These are phyloP conservation scores for Leccinum subgranulosum DNA, from an alignment of 768 basidiomycete species.

Conservation along the genomic window DNA sequence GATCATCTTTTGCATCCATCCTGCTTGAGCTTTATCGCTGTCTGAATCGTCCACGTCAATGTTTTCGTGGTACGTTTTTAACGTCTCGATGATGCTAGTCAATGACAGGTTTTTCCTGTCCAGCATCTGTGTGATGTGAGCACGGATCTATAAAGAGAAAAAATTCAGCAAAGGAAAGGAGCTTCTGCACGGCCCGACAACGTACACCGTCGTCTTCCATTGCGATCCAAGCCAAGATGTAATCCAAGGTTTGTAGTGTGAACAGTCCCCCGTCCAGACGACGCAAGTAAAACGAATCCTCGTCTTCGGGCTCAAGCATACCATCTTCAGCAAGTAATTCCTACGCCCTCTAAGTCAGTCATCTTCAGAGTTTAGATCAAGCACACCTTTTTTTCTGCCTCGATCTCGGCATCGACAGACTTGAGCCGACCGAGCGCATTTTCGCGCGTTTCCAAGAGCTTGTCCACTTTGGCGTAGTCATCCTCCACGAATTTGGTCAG, in stretches of 20 bases:
- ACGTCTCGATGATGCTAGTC: conserved; percentile 64
- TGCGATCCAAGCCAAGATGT: conserved; percentile 89
- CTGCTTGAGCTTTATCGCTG: conserved; percentile 32
- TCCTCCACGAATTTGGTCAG: conserved; percentile 92
- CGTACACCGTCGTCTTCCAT: conserved; percentile 99
- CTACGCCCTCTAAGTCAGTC: conserved; percentile 30
- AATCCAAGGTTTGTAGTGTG: conserved; percentile 88
- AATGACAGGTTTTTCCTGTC: conserved; percentile 68
- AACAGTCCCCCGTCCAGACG: conserved; percentile 85
- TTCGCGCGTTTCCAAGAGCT: conserved; percentile 85
- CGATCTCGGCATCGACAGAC: conserved; percentile 63
- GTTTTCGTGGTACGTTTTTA: conserved; percentile 72
- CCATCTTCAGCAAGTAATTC: conserved; percentile 56
- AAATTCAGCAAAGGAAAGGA: conserved; percentile 7
- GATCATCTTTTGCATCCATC: conserved; percentile 62
- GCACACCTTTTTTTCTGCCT: conserved; percentile 60
- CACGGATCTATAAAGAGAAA: conserved; percentile 55
- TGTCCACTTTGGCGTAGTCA: conserved; percentile 93
- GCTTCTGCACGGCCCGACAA: neutral
- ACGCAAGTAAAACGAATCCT: conserved; percentile 81
- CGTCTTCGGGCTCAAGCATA: conserved; percentile 54
- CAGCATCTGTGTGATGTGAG: conserved; percentile 75
- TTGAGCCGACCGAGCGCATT: conserved; percentile 58
- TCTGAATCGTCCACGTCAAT: conserved; percentile 51
- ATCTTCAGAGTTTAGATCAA: neutral